Conservation (phyloP, 345 rosid genomes). For the Hibiscus tridactylites region DNA sequence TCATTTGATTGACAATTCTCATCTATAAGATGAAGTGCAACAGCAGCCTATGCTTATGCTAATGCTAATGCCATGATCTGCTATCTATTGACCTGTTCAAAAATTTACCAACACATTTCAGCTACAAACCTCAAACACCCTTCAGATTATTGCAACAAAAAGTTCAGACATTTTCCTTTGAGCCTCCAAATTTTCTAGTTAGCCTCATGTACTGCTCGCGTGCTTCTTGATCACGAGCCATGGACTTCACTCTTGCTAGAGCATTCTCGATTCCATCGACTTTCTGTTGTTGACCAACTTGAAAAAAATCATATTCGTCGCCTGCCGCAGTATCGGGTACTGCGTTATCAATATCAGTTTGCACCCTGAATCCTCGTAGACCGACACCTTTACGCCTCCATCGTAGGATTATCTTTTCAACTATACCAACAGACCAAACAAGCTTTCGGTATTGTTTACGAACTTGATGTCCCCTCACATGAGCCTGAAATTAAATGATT, state of each 20-base stretch:
- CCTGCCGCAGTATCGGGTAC: slow-evolving; percentile 16
- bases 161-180: slow-evolving; percentile 20
- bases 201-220: slow-evolving; percentile 64
- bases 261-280: slow-evolving; percentile 49
- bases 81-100: slow-evolving; percentile 10
- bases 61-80: background rate
- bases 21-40: background rate
- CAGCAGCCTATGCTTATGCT: background rate
- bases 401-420: slow-evolving; percentile 54
- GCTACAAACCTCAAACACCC: background rate
- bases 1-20: background rate
- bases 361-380: slow-evolving; percentile 45
- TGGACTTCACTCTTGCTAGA: slow-evolving; percentile 51
- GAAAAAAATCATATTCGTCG: slow-evolving; percentile 50
- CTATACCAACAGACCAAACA: slow-evolving; percentile 56
- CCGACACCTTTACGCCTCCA: slow-evolving; percentile 65
- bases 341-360: background rate
- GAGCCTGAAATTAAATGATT: slow-evolving; percentile 38
- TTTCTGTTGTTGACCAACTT: slow-evolving; percentile 47
- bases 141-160: background rate
- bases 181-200: slow-evolving; percentile 24
- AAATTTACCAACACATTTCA: background rate
- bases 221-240: slow-evolving; percentile 49
- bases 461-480: slow-evolving; percentile 59
- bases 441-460: slow-evolving; percentile 52